These are phyloP conservation scores for Ceratocystis ficicola DNA, from an alignment of 2,329 filamentous ascomycete species.

Conservation along the genomic window DNA sequence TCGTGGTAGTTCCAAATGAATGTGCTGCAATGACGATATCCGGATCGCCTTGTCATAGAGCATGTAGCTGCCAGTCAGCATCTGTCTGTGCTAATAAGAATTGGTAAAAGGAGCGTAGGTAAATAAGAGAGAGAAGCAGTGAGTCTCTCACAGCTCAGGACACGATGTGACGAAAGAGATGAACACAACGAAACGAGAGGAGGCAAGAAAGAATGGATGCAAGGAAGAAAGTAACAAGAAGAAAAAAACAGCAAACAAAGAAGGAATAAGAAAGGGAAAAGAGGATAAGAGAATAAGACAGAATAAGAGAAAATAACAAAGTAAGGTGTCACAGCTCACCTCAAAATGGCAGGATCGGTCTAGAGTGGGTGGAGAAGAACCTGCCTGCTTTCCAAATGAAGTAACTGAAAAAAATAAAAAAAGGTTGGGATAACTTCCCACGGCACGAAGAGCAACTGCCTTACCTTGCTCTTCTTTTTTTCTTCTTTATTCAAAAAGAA, in stretches of 20 bases:
- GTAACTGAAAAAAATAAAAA: neutral
- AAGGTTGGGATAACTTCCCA: neutral
- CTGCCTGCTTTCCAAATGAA: neutral
- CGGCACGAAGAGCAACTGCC: neutral
- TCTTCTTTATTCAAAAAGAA: neutral
- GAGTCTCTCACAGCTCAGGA: slow-evolving; percentile 11
- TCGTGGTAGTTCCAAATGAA: neutral
- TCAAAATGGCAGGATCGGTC: slow-evolving; percentile 9
- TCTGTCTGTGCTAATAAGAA: neutral
- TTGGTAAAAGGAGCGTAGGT: neutral
- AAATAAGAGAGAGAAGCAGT: slow-evolving; percentile 6
- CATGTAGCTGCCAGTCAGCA: neutral
- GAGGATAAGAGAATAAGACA: slow-evolving; percentile 8
- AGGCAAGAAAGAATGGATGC: neutral
- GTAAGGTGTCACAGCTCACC: slow-evolving; percentile 8
- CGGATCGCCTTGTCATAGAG: neutral
- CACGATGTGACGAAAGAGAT: neutral
- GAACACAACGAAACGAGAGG: neutral
- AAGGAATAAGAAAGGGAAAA: neutral
- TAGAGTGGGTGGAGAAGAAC: slow-evolving; percentile 5
- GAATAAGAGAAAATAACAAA: neutral
- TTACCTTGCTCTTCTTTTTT: neutral
- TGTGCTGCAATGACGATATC: slow-evolving; percentile 2
- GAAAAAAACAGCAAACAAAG: neutral
- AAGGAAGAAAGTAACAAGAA: neutral